A percentile compares a stretch with the other conserved stretches of the same genome.
phyloP scores from a whole-genome alignment of 1,284 basidiomycete species.

The Ustilago tritici region DNA sequence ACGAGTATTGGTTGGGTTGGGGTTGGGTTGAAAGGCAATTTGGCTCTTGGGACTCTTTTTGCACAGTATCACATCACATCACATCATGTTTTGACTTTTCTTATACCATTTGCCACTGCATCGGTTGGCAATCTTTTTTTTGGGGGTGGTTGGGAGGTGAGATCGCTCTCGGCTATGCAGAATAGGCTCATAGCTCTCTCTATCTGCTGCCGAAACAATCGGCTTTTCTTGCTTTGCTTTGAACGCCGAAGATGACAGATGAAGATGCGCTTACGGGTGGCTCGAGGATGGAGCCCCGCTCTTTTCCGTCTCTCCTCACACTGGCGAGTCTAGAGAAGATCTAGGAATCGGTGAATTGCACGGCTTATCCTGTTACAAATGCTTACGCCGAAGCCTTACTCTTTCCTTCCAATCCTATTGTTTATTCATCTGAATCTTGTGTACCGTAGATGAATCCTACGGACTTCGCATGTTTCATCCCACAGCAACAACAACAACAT shows the following conservation, averaged over 20 bases:
- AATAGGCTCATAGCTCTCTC: neutral
- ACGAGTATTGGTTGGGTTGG: no score
- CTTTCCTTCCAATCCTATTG: neutral
- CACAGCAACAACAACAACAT: neutral
- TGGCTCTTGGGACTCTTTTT: no score
- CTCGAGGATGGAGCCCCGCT: slow-evolving; percentile 5
- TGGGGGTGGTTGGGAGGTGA: neutral
- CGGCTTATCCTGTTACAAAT: neutral
- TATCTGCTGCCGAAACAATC: slow-evolving; percentile 4
- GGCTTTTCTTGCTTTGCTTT: neutral
- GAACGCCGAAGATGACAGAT: neutral
- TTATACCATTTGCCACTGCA: no score
- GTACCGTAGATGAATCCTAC: no score
- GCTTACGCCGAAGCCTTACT: neutral
- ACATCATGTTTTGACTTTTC: no score
- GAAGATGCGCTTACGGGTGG: neutral
- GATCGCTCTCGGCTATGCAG: slow-evolving; percentile 9
- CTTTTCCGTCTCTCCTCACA: neutral
- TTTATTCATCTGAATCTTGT: no score
- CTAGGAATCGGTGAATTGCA: neutral
- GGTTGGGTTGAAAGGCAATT: no score
- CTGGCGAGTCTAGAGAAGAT: neutral
- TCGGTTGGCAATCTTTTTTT: no score
- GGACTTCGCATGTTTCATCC: neutral
- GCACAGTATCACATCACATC: no score